These are phyloP conservation scores for Chrysanthemum seticuspe DNA, from an alignment of 129 eudicot genomes.

Conservation along the genomic window DNA sequence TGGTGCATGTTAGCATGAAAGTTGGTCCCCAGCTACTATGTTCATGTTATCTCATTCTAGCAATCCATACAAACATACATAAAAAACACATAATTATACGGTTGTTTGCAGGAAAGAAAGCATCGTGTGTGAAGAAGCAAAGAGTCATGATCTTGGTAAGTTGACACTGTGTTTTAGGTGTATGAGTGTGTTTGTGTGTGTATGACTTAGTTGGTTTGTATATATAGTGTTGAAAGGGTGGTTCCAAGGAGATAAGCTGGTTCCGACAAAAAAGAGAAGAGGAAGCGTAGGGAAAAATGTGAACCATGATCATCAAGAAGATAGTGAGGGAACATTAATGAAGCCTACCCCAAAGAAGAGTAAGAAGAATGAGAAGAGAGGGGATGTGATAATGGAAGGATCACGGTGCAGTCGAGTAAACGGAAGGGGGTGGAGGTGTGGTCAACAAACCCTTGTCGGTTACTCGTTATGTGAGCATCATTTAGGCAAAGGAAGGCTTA, in stretches of 20 bases:
- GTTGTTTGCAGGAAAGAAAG: conserved; percentile 49
- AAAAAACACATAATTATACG: not conserved
- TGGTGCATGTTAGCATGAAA: conserved; percentile 79
- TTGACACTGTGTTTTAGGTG: not conserved
- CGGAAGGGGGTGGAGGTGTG: conserved; percentile 95
- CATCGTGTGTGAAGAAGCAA: conserved; percentile 30
- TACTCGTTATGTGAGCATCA: conserved; percentile 93
- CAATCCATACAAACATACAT: not conserved
- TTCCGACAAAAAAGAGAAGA: conserved; percentile 67
- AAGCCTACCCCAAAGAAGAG: conserved; percentile 16
- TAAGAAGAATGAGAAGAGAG: conserved; percentile 58
- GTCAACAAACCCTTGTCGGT: conserved; percentile 81
- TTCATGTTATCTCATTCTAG: conserved; percentile 21
- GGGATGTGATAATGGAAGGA: conserved; percentile 70
- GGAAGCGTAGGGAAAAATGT: conserved; percentile 32
- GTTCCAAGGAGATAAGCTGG: conserved; percentile 41
- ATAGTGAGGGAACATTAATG: conserved; percentile 12
- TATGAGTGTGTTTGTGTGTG: not conserved
- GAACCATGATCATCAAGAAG: conserved; percentile 18
- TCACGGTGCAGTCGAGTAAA: conserved; percentile 91
- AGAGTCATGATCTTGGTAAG: conserved; percentile 24
- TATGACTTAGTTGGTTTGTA: conserved; percentile 14
- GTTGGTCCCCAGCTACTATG: conserved; percentile 71
- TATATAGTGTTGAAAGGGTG: conserved; percentile 34
- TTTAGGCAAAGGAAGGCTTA: conserved; percentile 81